Evolutionary conservation across 1,139 yeast genomes (phyloP).

Genomic region (Blastobotrys niveus): DNA sequence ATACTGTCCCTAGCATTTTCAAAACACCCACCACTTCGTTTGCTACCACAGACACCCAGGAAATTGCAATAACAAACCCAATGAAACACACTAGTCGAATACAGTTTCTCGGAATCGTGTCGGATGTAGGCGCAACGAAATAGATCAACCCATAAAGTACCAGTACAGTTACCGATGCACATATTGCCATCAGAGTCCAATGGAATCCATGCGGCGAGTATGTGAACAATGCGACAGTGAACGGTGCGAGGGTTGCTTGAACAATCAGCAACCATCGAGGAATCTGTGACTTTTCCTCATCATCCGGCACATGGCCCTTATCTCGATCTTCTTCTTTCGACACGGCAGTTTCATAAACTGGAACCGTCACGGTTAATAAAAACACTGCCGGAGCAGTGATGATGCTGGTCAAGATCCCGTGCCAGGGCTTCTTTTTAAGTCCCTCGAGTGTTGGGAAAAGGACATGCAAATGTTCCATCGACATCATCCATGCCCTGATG

Average conservation of each 20-base stretch:
- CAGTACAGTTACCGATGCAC: neutral
- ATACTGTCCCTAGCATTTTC: constrained; percentile 55
- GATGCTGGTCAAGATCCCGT: constrained; percentile 30
- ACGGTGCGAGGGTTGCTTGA: constrained; percentile 30
- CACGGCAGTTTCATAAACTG: constrained; percentile 39
- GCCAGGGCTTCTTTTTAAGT: constrained; percentile 24
- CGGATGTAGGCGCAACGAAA: neutral
- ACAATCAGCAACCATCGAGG: constrained; percentile 24
- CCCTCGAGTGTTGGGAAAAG: constrained; percentile 29
- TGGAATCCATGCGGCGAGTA: constrained; percentile 10
- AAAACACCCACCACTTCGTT: constrained; percentile 67
- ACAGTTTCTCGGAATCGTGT: neutral
- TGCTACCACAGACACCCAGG: constrained; percentile 74
- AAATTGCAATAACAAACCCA: constrained; percentile 65
- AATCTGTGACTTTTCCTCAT: constrained; percentile 7
- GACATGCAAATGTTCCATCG: constrained; percentile 14
- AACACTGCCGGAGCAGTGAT: constrained; percentile 42
- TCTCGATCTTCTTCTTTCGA: constrained; percentile 16
- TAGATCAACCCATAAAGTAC: neutral
- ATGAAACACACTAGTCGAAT: constrained; percentile 25
- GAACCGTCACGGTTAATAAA: constrained; percentile 44
- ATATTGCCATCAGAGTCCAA: constrained; percentile 1
- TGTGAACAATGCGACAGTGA: constrained; percentile 19
- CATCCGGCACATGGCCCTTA: neutral
- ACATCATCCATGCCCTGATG: neutral